Evolutionary conservation across 176 grass and related monocot genomes (phyloP).

Genomic region (Tuctoria greenei): DNA sequence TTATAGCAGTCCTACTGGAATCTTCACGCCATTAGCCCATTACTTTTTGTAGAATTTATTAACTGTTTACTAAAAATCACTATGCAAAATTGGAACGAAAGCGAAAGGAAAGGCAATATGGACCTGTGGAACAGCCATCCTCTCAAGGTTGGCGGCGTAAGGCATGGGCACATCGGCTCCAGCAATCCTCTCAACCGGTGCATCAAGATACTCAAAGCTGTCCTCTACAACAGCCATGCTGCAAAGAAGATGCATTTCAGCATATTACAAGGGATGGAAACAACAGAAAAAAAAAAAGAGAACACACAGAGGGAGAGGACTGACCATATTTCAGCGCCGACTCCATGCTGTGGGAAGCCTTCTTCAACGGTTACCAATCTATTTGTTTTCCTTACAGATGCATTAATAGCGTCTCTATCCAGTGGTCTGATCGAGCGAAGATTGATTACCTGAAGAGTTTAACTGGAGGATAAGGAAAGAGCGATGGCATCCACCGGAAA

Average conservation of each 20-base stretch:
- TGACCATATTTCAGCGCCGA: constrained; percentile 95
- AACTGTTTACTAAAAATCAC: no score
- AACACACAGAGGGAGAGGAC: background rate
- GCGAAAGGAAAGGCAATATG: background rate
- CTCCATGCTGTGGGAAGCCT: constrained; percentile 92
- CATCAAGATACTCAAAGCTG: constrained; percentile 95
- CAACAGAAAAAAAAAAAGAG: background rate
- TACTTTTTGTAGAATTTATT: no score
- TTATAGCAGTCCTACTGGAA: background rate
- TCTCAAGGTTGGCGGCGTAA: constrained; percentile 94
- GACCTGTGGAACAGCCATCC: constrained; percentile 81
- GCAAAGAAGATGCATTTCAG: constrained; percentile 32
- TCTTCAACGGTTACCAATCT: constrained; percentile 90
- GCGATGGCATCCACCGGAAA: background rate
- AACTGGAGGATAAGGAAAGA: constrained; percentile 19
- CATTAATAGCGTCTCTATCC: constrained; percentile 85
- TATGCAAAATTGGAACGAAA: no score
- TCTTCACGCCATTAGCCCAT: no score
- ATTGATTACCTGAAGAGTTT: constrained; percentile 82
- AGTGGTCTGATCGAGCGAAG: constrained; percentile 91
- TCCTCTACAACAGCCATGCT: constrained; percentile 91
- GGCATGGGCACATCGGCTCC: constrained; percentile 96
- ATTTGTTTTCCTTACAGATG: constrained; percentile 96
- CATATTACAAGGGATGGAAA: background rate
- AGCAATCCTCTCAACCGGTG: constrained; percentile 89